These are phyloP conservation scores for Aureobasidium uvarum DNA, from an alignment of 2,329 filamentous ascomycete species.

Conservation along the genomic window DNA sequence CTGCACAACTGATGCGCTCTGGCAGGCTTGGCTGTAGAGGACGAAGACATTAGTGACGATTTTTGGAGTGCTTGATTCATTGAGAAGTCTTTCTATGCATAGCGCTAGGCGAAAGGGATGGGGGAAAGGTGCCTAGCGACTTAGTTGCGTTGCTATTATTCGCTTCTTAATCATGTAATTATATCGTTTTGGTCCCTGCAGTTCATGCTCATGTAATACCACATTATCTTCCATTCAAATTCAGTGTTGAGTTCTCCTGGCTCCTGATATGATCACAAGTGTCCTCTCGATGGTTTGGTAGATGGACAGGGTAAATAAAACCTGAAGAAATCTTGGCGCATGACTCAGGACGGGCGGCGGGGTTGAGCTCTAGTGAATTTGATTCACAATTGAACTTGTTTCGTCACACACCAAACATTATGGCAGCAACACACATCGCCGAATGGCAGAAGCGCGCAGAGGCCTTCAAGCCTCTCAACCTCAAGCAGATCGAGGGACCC, in stretches of 20 bases:
- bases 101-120: conserved; percentile 23
- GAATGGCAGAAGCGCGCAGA: conserved; percentile 58
- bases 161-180: conserved; percentile 4
- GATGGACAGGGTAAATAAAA: neutral
- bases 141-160: conserved; percentile 1
- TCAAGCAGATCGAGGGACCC: conserved; percentile 75
- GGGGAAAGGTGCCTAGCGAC: conserved; percentile 8
- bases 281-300: neutral
- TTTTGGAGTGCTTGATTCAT: neutral
- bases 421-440: conserved; percentile 39
- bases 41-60: neutral
- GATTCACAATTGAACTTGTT: conserved; percentile 11
- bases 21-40: conserved; percentile 82
- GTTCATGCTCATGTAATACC: neutral
- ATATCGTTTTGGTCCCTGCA: neutral
- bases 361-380: conserved; percentile 12
- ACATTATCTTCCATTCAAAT: neutral
- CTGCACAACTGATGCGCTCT: conserved; percentile 83
- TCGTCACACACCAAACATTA: conserved; percentile 26
- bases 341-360: conserved; percentile 4
- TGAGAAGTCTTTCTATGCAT: conserved; percentile 7
- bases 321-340: neutral
- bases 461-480: conserved; percentile 61
- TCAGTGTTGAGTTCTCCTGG: no score
- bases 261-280: no score